Percentiles rank a stretch among this genome's conserved stretches.
Evolutionary conservation across 805 yeast genomes (phyloP).

Genomic region (Kurtzmaniella fragi): DNA sequence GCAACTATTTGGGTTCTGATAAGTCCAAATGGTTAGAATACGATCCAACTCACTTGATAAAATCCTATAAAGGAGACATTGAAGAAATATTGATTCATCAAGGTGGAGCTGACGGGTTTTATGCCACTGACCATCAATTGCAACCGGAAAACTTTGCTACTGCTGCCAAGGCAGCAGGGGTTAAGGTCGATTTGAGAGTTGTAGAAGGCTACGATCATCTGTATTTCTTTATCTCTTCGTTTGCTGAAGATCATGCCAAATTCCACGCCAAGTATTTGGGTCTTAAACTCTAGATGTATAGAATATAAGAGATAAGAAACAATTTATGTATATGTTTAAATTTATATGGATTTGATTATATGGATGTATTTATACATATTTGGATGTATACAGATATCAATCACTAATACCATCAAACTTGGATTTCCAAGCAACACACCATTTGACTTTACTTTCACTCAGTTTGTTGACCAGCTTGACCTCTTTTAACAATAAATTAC

Average conservation of each 20-base stretch:
- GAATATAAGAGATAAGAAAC: background rate
- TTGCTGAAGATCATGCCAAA: constrained; percentile 76
- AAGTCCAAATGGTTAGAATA: constrained; percentile 63
- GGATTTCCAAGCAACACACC: constrained; percentile 51
- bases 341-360: too few species aligned
- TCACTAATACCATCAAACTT: constrained; percentile 35
- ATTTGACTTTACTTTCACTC: constrained; percentile 50
- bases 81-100: constrained; percentile 72
- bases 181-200: constrained; percentile 52
- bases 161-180: constrained; percentile 53
- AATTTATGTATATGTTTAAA: too few species aligned
- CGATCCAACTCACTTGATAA: constrained; percentile 80
- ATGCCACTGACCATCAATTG: constrained; percentile 54
- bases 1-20: constrained; percentile 67
- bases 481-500: constrained; percentile 25
- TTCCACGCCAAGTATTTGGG: constrained; percentile 75
- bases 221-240: constrained; percentile 77
- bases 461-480: constrained; percentile 44
- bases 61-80: constrained; percentile 46
- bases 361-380: too few species aligned
- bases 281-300: constrained; percentile 5
- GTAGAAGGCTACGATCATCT: constrained; percentile 90
- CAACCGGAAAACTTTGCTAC: constrained; percentile 67
- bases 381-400: too few species aligned
- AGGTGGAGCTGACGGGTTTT: constrained; percentile 77